Evolutionary conservation across 169 alveolate species (phyloP).

Genomic region (Babesia bigemina): DNA sequence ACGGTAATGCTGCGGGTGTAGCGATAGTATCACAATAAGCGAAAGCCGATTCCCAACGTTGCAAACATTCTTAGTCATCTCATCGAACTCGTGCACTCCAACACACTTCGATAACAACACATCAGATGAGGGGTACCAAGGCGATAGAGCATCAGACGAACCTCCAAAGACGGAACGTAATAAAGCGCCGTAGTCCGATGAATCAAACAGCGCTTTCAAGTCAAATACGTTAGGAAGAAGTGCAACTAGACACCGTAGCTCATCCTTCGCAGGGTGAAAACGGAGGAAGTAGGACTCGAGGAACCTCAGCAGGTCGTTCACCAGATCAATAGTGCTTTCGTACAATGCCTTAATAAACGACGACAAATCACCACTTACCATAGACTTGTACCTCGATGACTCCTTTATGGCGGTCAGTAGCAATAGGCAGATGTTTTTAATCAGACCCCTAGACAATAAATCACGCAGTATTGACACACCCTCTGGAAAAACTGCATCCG

Average conservation of each 20-base stretch:
- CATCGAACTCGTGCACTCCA: slow-evolving; percentile 48
- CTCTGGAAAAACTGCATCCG: slow-evolving; percentile 54
- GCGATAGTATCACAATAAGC: slow-evolving; percentile 24
- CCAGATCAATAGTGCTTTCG: slow-evolving; percentile 17
- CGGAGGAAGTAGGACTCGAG: slow-evolving; percentile 24
- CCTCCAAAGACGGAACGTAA: slow-evolving; percentile 34
- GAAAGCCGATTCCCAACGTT: slow-evolving; percentile 28
- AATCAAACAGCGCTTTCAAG: slow-evolving; percentile 11
- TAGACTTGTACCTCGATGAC: slow-evolving; percentile 29
- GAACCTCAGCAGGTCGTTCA: slow-evolving; percentile 24
- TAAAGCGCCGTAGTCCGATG: slow-evolving; percentile 16
- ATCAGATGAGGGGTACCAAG: slow-evolving; percentile 50
- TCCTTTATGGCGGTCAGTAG: slow-evolving; percentile 47
- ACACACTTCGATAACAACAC: slow-evolving; percentile 16
- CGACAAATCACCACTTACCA: not conserved
- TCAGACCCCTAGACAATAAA: slow-evolving; percentile 30
- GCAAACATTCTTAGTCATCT: slow-evolving; percentile 16
- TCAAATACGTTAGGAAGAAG: slow-evolving; percentile 52
- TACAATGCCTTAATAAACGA: not conserved
- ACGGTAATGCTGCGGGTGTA: slow-evolving; percentile 39
- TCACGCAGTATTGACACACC: slow-evolving; percentile 18
- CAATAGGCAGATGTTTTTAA: slow-evolving; percentile 40
- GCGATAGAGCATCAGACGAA: slow-evolving; percentile 14
- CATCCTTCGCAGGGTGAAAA: slow-evolving; percentile 46
- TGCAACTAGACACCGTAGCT: slow-evolving; percentile 24